Evolutionary conservation across 1,284 basidiomycete species (phyloP), one percentile per base, ranked within the genome.

Genomic region (Stereum hirsutum): DNA sequence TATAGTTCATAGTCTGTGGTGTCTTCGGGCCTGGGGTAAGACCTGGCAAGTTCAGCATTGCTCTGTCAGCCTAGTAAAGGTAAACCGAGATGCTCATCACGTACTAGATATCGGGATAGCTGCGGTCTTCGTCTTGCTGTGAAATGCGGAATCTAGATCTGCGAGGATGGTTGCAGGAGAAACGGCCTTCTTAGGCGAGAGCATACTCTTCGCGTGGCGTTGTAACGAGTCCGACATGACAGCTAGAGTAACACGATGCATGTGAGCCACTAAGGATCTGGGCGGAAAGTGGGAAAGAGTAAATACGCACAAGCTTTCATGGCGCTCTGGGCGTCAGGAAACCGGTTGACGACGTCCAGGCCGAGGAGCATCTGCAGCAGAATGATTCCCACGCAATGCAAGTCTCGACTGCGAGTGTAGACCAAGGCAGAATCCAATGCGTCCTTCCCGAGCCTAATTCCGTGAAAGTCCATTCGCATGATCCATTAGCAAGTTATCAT

Each of bases 311-410:
- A 40, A 19, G 40, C 45, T 26, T 49, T 47, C 20, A 66, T 43
- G 1, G 61, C 62, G 5, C 53, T 44, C n/a, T 61, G 57, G 14
- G 57, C 55, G 49, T 66, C 64, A 5, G 58, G 54, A 46, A 58
- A 69, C 21, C 54, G 52, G 3, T 76, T 66, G 43, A 73, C 71
- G 5, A 87, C 80, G 50, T 81, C 72, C 43, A 78, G 60, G 0
- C 87, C 85, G 20, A 83, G 57, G 10, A 89, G 58, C 86, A 89
- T 89, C 58, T 88, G 84, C 39, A 89, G 51, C 27, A 88, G 63
- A 4, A 87, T 68, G 32, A 89, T 72, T 0, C 84, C 87, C 0
- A 78, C 73, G n/a, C 72, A 68, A 54, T 88, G 84, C 14, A 89
- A 78, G 52, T 89, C 87, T 20, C 86, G 72, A 28, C 72, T 65